phyloP scores from a whole-genome alignment of 805 yeast species.

The Clavispora carvajalis region DNA sequence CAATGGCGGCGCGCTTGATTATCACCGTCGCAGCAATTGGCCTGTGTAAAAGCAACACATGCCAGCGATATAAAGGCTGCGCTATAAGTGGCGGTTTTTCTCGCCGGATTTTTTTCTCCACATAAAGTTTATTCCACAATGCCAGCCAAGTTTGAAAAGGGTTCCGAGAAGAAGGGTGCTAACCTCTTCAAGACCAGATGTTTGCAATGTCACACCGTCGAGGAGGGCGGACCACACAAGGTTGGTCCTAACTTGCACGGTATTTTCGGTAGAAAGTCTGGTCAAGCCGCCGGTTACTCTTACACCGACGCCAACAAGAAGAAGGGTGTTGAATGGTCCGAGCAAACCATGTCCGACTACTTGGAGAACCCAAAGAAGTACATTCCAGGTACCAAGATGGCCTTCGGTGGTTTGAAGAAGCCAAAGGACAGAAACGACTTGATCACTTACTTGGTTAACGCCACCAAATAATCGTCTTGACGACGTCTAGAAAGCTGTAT shows the following conservation, averaged over 20 bases:
- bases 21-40: background rate
- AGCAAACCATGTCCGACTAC: constrained; percentile 88
- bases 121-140: constrained; percentile 15
- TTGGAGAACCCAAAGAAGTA: constrained; percentile 99
- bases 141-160: constrained; percentile 44
- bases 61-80: background rate
- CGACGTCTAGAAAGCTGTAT: constrained; percentile 7
- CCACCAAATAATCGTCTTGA: constrained; percentile 30
- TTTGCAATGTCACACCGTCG: constrained; percentile 97
- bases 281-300: constrained; percentile 87
- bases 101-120: background rate
- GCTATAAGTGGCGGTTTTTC: constrained; percentile 4
- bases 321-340: constrained; percentile 86
- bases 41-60: background rate
- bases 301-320: constrained; percentile 98
- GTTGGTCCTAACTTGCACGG: constrained; percentile 99
- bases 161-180: constrained; percentile 78
- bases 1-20: constrained; percentile 11
- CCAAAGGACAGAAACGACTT: constrained; percentile 97
- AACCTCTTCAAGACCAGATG: constrained; percentile 98
- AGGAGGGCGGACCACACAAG: constrained; percentile 94
- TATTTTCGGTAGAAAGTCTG: constrained; percentile 86
- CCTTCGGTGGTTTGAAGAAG: constrained; percentile 99
- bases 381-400: constrained; percentile 99
- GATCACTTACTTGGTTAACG: constrained; percentile 68